phyloP scores from a whole-genome alignment of 1,139 yeast genomes.

The Spathaspora sp. region DNA sequence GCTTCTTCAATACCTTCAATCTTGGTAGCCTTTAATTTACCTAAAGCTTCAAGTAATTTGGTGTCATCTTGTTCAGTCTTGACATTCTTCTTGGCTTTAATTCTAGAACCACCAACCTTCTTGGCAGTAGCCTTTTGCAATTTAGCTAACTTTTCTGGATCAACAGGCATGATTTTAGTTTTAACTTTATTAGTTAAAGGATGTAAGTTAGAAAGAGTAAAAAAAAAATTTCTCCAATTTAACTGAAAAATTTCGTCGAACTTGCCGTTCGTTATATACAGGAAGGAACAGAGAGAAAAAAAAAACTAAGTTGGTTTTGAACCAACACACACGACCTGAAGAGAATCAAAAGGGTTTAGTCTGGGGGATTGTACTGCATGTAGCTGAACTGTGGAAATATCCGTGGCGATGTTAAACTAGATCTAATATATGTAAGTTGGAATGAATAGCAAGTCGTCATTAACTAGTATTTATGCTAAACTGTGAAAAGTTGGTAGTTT shows the following conservation, averaged over 20 bases:
- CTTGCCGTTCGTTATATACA: slow-evolving; percentile 4
- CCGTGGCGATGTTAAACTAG: too few relatives aligned
- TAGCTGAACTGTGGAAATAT: neutral
- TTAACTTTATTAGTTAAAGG: neutral
- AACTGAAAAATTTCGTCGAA: slow-evolving; percentile 23
- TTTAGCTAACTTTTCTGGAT: slow-evolving; percentile 85
- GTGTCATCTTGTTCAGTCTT: slow-evolving; percentile 80
- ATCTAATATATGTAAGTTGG: too few relatives aligned
- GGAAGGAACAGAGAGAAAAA: neutral
- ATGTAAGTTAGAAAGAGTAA: too few relatives aligned
- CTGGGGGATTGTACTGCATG: slow-evolving; percentile 1
- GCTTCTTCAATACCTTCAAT: slow-evolving; percentile 93
- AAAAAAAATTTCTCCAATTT: slow-evolving; percentile 5
- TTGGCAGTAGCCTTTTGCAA: slow-evolving; percentile 70
- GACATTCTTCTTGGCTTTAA: slow-evolving; percentile 67
- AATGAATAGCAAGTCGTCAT: too few relatives aligned
- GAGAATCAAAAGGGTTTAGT: neutral
- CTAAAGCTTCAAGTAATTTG: slow-evolving; percentile 86
- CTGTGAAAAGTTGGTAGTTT: too few relatives aligned
- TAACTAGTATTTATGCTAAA: too few relatives aligned
- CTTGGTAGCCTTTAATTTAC: slow-evolving; percentile 86
- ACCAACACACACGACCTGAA: slow-evolving; percentile 3
- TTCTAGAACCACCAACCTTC: slow-evolving; percentile 90
- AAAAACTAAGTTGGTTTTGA: slow-evolving; percentile 2
- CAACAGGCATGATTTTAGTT: slow-evolving; percentile 61